Evolutionary conservation across 2,329 filamentous ascomycete species (phyloP), one percentile per base, ranked within the genome.

Genomic region (Pestalotiopsis sp.): DNA sequence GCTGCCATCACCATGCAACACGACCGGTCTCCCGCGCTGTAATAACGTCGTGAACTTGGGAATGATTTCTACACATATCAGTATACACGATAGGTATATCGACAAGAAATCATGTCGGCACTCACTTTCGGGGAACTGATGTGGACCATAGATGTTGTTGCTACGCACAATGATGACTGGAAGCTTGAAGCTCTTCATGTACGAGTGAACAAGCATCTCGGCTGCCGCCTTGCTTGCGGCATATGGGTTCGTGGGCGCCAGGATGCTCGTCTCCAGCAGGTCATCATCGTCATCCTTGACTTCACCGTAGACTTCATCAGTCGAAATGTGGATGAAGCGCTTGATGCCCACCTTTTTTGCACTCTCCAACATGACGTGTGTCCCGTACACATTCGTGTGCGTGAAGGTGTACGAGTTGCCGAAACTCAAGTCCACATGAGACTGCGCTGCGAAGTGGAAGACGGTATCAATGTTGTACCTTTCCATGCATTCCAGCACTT

Each of bases 111-210:
- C 31, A 9, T 36, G 7, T 9, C 5, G 20, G 3, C 3, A 80
- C 91, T 80, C 81, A 94, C 92, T 94, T 82, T 95, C 92, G 0
- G 92, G 92, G 77, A 92, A 94, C 78, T 95, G 93, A 77, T 95
- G 92, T 27, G 93, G 93, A 0, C 93, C 93, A 75, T 95, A 96
- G 38, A 95, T 92, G 75, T 96, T 95, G 82, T 95, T 95, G 77
- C 92, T 92, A 63, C 93, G 87, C 36, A 95, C 91, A 73, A 95
- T 93, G 71, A 95, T 93, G 65, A 90, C 88, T 1, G 93, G 93
- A 13, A 96, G 84, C 78, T 92, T 92, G 84, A 94, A 95, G 79
- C 91, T 93, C 82, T 93, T 94, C 77, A 91, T 87, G 78, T 95
- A 96, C n/a, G 92, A 93, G 78, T 92, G 90, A 17, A 95, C 92